Percentiles rank a stretch among this genome's conserved stretches.
phyloP scores from a whole-genome alignment of 176 grass and related monocot species.

The Tillandsia fasciculata region DNA sequence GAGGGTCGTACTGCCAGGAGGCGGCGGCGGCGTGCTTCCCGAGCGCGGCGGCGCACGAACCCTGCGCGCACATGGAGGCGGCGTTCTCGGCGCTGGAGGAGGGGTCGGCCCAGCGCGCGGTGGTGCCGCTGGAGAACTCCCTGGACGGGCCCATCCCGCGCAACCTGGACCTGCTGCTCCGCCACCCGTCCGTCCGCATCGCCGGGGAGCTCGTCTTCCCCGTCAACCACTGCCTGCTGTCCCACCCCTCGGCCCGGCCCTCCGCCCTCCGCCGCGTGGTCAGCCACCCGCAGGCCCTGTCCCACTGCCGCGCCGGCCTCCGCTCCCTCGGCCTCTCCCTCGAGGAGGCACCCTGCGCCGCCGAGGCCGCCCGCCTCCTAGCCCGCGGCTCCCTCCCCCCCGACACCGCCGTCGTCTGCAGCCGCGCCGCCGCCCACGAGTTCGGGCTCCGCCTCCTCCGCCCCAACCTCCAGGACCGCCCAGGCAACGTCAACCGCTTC shows the following conservation, averaged over 20 bases:
- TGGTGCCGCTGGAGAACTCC: conserved; percentile 32
- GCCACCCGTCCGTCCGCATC: conserved; percentile 26
- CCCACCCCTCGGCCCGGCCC: not conserved
- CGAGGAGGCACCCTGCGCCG: conserved; percentile 19
- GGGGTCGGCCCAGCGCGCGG: conserved; percentile 18
- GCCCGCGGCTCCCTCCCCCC: conserved; percentile 13
- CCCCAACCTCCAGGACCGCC: conserved; percentile 22
- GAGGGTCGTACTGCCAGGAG: conserved; percentile 31
- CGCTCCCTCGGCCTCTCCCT: not conserved
- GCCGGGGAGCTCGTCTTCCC: conserved; percentile 23
- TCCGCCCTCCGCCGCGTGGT: conserved; percentile 22
- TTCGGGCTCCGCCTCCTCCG: conserved; percentile 23
- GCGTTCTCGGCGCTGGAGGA: conserved; percentile 27
- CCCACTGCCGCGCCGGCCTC: conserved; percentile 18
- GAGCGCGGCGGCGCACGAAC: not conserved
- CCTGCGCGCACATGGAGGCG: conserved; percentile 18
- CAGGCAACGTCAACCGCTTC: conserved; percentile 23
- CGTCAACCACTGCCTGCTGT: conserved; percentile 31
- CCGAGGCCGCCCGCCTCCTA: conserved; percentile 12
- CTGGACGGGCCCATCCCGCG: conserved; percentile 28
- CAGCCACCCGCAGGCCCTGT: conserved; percentile 30
- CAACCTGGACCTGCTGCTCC: conserved; percentile 31
- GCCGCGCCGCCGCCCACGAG: conserved; percentile 18
- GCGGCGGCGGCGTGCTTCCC: conserved; percentile 13
- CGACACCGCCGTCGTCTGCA: conserved; percentile 30